phyloP scores from a whole-genome alignment of 345 rosid species.

The Brassica carinata region DNA sequence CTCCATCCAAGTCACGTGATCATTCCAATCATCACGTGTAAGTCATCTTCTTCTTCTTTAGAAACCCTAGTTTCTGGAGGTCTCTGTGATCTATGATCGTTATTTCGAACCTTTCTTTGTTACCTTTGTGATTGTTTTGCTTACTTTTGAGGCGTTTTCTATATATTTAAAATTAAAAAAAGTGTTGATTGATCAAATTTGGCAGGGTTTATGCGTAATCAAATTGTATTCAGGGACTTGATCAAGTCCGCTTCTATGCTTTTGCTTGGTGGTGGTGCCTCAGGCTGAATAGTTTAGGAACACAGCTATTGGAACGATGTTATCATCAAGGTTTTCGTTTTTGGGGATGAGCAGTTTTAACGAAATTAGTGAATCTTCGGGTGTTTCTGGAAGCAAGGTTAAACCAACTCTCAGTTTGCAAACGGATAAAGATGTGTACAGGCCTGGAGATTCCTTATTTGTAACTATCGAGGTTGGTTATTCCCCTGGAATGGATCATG shows the following conservation, averaged over 20 bases:
- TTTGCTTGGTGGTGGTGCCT: background rate
- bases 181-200: too few species aligned
- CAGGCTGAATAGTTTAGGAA: constrained; percentile 5
- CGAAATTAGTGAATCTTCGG: constrained; percentile 32
- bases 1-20: too few species aligned
- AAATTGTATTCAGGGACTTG: background rate
- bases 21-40: too few species aligned
- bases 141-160: too few species aligned
- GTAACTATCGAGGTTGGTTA: constrained; percentile 67
- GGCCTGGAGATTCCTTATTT: constrained; percentile 78
- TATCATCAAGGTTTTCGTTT: constrained; percentile 44
- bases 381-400: constrained; percentile 37
- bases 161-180: too few species aligned
- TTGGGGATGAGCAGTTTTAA: constrained; percentile 36
- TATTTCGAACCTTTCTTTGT: too few species aligned
- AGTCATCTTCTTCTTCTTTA: too few species aligned
- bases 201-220: too few species aligned
- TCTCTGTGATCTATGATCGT: too few species aligned
- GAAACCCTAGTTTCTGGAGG: too few species aligned
- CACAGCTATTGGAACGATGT: constrained; percentile 20
- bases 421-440: constrained; percentile 75
- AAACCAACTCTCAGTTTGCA: constrained; percentile 58
- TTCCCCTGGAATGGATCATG: constrained; percentile 35
- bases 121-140: too few species aligned
- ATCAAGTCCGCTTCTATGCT: constrained; percentile 21